Percentiles rank a stretch among this genome's conserved stretches.
phyloP scores from a whole-genome alignment of 176 grass and related monocot species.

The Thalia dealbata region DNA sequence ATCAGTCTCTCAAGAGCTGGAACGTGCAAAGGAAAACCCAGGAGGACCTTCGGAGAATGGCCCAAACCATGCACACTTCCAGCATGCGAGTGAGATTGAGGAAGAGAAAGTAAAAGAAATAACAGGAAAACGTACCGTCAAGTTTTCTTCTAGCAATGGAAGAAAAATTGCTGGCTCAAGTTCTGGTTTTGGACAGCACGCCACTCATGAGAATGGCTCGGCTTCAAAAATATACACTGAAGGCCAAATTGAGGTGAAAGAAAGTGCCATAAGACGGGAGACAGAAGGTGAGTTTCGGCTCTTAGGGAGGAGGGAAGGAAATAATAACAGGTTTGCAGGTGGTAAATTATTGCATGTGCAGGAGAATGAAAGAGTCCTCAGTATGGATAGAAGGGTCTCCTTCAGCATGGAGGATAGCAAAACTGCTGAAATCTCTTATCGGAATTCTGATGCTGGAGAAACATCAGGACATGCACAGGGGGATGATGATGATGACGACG shows the following conservation, averaged over 20 bases:
- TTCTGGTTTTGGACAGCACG: slow-evolving; percentile 34
- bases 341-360: slow-evolving; percentile 69
- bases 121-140: slow-evolving; percentile 29
- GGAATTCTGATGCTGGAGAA: slow-evolving; percentile 65
- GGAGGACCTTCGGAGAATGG: slow-evolving; percentile 43
- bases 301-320: slow-evolving; percentile 70
- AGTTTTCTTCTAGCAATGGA: slow-evolving; percentile 43
- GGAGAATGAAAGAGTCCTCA: slow-evolving; percentile 44
- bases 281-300: slow-evolving; percentile 90
- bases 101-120: slow-evolving; percentile 66
- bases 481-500: slow-evolving; percentile 27
- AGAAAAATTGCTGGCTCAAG: slow-evolving; percentile 24
- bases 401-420: slow-evolving; percentile 64
- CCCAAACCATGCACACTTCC: slow-evolving; percentile 25
- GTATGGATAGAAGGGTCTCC: slow-evolving; percentile 72
- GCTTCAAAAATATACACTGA: slow-evolving; percentile 34
- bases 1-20: slow-evolving; percentile 73
- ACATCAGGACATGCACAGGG: slow-evolving; percentile 47
- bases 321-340: slow-evolving; percentile 45
- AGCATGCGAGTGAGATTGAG: slow-evolving; percentile 79
- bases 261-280: slow-evolving; percentile 94
- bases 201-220: slow-evolving; percentile 42
- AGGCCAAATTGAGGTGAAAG: slow-evolving; percentile 55
- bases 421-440: slow-evolving; percentile 33
- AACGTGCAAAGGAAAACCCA: slow-evolving; percentile 37